Evolutionary conservation across 495 filamentous ascomycete genomes (phyloP).

Genomic region (Poronia punctata): DNA sequence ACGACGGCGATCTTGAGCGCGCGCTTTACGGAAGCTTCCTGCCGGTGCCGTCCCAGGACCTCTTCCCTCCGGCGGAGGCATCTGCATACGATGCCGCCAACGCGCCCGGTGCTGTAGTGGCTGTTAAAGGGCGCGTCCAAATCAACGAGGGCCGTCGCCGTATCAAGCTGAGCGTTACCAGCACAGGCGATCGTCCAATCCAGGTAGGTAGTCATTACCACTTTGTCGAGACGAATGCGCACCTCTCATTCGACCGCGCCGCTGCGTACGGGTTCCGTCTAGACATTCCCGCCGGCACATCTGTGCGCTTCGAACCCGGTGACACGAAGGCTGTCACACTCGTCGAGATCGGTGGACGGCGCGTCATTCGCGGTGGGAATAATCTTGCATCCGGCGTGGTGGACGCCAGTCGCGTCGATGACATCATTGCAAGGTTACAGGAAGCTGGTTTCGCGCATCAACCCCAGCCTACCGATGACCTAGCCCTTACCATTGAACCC

Average conservation of each 20-base stretch:
- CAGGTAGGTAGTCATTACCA: constrained; percentile 97
- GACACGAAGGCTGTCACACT: constrained; percentile 89
- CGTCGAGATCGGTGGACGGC: constrained; percentile 80
- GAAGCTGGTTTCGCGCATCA: constrained; percentile 70
- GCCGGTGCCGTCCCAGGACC: constrained; percentile 60
- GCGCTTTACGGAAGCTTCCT: constrained; percentile 92
- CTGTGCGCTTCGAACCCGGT: constrained; percentile 90
- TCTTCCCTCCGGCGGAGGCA: constrained; percentile 55
- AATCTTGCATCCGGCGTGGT: constrained; percentile 65
- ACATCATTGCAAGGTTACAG: constrained; percentile 60
- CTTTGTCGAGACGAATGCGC: constrained; percentile 88
- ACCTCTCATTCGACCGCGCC: constrained; percentile 84
- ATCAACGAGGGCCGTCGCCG: constrained; percentile 72
- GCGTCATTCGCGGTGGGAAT: constrained; percentile 83
- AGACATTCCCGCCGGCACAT: constrained; percentile 87
- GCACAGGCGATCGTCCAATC: constrained; percentile 84
- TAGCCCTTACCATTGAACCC: constrained; percentile 41
- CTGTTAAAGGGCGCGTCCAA: constrained; percentile 57
- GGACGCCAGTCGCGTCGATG: constrained; percentile 51
- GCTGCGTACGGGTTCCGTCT: constrained; percentile 79
- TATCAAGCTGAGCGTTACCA: constrained; percentile 68
- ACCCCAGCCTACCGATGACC: constrained; percentile 54
- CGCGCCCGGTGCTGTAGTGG: constrained; percentile 73
- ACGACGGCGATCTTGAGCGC: constrained; percentile 78
- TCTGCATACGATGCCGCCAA: constrained; percentile 56